These are phyloP conservation scores for Citrus trifoliata DNA, from an alignment of 345 rosid species.

Conservation along the genomic window DNA sequence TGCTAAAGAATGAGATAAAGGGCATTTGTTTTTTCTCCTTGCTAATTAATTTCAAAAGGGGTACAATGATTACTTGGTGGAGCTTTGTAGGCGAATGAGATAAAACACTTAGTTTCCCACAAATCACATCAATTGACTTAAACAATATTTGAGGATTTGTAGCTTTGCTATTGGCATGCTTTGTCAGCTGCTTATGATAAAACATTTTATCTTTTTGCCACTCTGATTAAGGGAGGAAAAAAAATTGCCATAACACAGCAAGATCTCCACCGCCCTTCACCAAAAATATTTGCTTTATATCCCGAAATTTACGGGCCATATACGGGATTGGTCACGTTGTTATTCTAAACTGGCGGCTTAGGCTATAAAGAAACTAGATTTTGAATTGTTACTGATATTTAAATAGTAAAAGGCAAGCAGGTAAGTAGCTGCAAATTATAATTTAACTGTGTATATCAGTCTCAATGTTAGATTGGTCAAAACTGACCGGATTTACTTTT, in stretches of 20 bases:
- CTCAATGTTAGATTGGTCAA: no score
- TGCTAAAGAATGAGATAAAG: conserved; percentile 3
- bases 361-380: background rate
- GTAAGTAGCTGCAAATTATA: background rate
- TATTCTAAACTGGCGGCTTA: background rate
- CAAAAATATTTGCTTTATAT: conserved; percentile 18
- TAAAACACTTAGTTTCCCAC: conserved; percentile 10
- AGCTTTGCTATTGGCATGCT: conserved; percentile 8
- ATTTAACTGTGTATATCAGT: no score
- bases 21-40: background rate
- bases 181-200: background rate
- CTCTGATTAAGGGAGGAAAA: background rate
- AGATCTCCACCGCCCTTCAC: conserved; percentile 6
- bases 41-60: background rate
- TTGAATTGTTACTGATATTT: background rate
- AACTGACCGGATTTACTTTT: no score
- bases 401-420: background rate
- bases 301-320: conserved; percentile 24
- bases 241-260: background rate
- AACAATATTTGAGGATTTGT: conserved; percentile 22
- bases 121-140: conserved; percentile 37
- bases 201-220: conserved; percentile 1
- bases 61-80: conserved; percentile 1
- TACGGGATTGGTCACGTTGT: conserved; percentile 1
- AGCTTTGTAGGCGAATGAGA: conserved; percentile 1